These are phyloP conservation scores for Alternaria sp. DNA, from an alignment of 2,329 filamentous ascomycete species.

Conservation along the genomic window DNA sequence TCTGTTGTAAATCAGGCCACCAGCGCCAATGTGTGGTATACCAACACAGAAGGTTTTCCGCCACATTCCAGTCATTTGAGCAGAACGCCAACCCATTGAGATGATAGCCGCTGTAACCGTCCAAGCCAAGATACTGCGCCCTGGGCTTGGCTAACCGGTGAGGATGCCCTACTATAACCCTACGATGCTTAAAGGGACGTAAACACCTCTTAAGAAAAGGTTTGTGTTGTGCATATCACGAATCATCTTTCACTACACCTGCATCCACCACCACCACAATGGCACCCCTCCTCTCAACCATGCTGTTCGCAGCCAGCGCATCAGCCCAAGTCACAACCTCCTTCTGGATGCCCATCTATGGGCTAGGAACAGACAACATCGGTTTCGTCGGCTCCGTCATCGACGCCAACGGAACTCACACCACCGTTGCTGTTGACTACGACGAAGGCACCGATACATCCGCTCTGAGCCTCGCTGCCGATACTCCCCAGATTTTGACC, in stretches of 20 bases:
- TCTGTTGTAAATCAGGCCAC: not conserved
- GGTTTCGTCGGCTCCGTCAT: not conserved
- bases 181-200: not conserved
- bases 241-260: not conserved
- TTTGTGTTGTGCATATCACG: not conserved
- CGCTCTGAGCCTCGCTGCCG: not conserved
- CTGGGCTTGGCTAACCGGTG: not conserved
- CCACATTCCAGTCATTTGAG: not conserved
- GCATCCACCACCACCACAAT: not conserved
- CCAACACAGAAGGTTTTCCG: not conserved
- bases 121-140: not conserved
- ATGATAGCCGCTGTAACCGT: not conserved
- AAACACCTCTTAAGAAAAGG: not conserved
- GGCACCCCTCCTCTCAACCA: not conserved
- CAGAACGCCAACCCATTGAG: not conserved
- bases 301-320: not conserved
- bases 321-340: slow-evolving; percentile 1
- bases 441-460: not conserved
- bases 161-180: not conserved
- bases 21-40: not conserved
- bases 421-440: not conserved
- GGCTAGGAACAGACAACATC: not conserved
- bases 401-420: not conserved
- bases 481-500: too few relatives aligned
- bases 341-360: not conserved